Conservation (phyloP, 495 filamentous ascomycete genomes). For the Trichoderma parareesei region DNA sequence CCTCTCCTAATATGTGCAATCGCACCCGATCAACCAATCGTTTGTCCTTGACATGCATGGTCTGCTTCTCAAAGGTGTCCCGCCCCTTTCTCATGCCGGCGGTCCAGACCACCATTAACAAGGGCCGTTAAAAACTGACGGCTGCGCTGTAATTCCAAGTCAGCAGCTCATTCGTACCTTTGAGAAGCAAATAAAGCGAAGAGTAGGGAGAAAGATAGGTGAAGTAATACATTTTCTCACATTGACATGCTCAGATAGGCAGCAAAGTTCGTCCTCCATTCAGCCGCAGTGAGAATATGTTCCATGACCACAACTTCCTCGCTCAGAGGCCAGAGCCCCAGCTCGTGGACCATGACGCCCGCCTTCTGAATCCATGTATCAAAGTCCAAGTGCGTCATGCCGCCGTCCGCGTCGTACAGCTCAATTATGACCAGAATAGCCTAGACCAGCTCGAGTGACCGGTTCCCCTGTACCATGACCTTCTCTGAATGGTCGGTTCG, state of each 20-base stretch:
- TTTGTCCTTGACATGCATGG: neutral
- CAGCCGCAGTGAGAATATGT: neutral
- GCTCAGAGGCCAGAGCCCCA: neutral
- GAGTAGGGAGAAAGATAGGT: neutral
- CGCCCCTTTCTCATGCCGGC: neutral
- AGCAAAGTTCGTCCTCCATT: neutral
- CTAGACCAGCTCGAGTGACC: neutral
- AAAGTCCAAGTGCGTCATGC: neutral
- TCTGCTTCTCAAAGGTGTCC: neutral
- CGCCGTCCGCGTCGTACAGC: neutral
- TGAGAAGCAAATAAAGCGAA: neutral
- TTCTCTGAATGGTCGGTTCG: neutral
- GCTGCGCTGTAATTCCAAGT: neutral
- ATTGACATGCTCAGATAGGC: neutral
- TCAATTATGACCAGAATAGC: neutral
- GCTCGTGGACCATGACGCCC: neutral
- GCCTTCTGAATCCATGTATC: neutral
- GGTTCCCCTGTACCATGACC: neutral
- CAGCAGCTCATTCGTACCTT: neutral
- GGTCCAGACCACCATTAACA: neutral
- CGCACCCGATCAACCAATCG: neutral
- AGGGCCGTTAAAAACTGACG: neutral
- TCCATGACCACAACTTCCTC: neutral
- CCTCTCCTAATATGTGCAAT: neutral
- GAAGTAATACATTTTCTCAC: neutral